Base-by-base conservation (phyloP, 2,329 filamentous ascomycete species). In the Penicillium crustosum region DNA sequence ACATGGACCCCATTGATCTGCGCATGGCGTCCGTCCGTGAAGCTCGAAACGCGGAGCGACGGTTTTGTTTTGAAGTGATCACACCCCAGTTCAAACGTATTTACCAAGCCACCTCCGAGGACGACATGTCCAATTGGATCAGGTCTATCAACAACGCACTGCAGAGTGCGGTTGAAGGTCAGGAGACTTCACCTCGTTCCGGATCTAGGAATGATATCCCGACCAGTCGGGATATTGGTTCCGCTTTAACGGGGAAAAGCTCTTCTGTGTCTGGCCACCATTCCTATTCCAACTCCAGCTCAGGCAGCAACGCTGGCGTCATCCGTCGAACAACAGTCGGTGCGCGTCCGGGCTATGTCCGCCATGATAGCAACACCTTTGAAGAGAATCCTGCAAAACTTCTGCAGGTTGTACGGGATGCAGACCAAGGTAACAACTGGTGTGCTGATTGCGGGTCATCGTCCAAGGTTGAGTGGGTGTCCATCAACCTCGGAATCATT, bases 71-170 rank as follows among this genome's bases (percentile, higher is more conserved):
- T 67, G 94, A 99, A 76, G 91, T 99, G 51, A 97, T 99, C 59
- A 99, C 94, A 0, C 95, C 95, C 9, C 90, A 94, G 49, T 97
- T 89, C 75, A 97, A 95, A 68, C 87, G 94, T 55, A 93, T 97
- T 17, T 99, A 97, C 74, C 94, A 99, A 77, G 94, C 93, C 41
- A 97, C 93, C 1, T 96, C 93, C 0, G 94, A 97, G 75, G 94
- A 99, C 39, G 94, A 99, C 68, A 96, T 99, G 91, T 92, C 89
- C 71, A 93, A 87, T 66, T 99, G 94, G 94, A 99, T 99, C 66
- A 83, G 85, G 23, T 89, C 94, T 21, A 95, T 99, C 78, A 99
- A 99, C 75, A 99, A 97, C 70, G 95, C 94, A 10, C 79, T 97
- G 39, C 94, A 99, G 72, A 96, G 91, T 71, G 95, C 94, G 17